Percentiles rank a stretch among this genome's conserved stretches.
Conservation (phyloP, 805 yeast species). For the Starmerella apicola region DNA sequence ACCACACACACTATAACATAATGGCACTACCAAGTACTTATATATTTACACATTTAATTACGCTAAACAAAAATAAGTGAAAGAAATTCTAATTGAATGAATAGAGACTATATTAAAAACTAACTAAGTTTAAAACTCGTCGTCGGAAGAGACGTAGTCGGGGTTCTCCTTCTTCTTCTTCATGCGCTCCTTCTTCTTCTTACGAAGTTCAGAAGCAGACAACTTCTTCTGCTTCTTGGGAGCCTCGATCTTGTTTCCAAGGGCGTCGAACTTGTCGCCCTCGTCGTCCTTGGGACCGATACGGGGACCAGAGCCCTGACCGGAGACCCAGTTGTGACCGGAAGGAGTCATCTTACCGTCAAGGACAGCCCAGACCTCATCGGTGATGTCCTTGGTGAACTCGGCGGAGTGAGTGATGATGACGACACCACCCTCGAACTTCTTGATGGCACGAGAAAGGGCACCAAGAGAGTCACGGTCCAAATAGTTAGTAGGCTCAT, state of each 20-base stretch:
- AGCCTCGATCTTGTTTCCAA: conserved; percentile 98
- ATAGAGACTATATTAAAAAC: neutral
- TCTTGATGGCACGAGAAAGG: conserved; percentile 95
- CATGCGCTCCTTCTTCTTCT: conserved; percentile 99
- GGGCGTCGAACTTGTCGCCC: conserved; percentile 98
- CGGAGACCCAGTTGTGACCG: conserved; percentile 99
- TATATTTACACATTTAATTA: neutral
- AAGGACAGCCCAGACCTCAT: conserved; percentile 99
- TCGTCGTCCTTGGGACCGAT: conserved; percentile 91
- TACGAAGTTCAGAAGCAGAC: conserved; percentile 97
- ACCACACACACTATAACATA: neutral
- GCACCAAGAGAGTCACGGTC: conserved; percentile 99
- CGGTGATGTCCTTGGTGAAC: conserved; percentile 98
- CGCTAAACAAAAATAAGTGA: neutral
- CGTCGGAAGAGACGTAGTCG: conserved; percentile 97
- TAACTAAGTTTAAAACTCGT: conserved; percentile 46
- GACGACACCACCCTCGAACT: conserved; percentile 99
- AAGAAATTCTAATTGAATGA: neutral
- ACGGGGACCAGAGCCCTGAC: conserved; percentile 99
- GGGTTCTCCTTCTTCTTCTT: conserved; percentile 99
- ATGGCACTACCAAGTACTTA: neutral
- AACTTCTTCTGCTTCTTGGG: conserved; percentile 95
- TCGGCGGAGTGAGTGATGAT: conserved; percentile 99
- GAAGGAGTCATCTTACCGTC: conserved; percentile 99
- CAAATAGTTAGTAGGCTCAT: conserved; percentile 98